Evolutionary conservation across 257 asterid genomes (phyloP).

Genomic region (Osmanthus fragrans): DNA sequence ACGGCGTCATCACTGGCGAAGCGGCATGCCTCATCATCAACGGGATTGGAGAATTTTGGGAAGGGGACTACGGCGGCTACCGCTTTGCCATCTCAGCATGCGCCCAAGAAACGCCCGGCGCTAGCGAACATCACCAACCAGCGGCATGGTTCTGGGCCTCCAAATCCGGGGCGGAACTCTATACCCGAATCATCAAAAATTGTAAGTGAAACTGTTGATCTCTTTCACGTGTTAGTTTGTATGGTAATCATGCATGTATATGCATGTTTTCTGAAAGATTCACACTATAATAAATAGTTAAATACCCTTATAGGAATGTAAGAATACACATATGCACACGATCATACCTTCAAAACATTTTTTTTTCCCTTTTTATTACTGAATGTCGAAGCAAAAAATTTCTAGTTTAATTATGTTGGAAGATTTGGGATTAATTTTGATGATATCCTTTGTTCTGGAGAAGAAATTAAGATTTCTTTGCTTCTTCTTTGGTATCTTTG

Average conservation of each 20-base stretch:
- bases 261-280: not conserved
- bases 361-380: no score
- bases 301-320: not conserved
- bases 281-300: not conserved
- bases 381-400: not conserved
- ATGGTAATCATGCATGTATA: not conserved
- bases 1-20: slow-evolving; percentile 72
- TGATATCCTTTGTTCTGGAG: not conserved
- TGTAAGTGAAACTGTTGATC: slow-evolving; percentile 43
- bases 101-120: slow-evolving; percentile 83
- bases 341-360: slow-evolving; percentile 13
- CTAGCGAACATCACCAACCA: slow-evolving; percentile 70
- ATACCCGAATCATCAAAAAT: slow-evolving; percentile 51
- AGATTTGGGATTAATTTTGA: slow-evolving; percentile 1
- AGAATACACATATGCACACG: not conserved
- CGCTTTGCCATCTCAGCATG: slow-evolving; percentile 23
- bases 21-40: slow-evolving; percentile 56
- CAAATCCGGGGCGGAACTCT: slow-evolving; percentile 34
- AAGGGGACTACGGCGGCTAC: slow-evolving; percentile 39
- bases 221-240: not conserved
- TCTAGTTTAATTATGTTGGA: not conserved
- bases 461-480: not conserved
- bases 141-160: slow-evolving; percentile 37
- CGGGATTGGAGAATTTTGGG: slow-evolving; percentile 39
- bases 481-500: not conserved